Evolutionary conservation across 2,329 filamentous ascomycete species (phyloP).

Genomic region (Ophiostoma perfectum): DNA sequence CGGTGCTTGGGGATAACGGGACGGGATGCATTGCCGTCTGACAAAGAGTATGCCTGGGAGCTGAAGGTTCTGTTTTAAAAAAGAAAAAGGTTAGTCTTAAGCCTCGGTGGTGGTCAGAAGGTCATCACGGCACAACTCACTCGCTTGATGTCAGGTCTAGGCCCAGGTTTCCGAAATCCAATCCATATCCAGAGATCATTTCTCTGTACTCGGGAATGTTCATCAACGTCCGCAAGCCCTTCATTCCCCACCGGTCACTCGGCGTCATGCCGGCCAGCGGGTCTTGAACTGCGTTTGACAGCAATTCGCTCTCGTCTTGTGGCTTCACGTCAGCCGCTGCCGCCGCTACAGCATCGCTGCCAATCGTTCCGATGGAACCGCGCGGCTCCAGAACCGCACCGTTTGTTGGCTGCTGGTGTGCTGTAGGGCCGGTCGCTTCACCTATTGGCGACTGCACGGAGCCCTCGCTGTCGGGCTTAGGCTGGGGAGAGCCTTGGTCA

Average conservation of each 20-base stretch:
- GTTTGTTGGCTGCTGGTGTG: neutral
- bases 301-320: neutral
- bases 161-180: constrained; percentile 53
- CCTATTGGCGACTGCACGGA: constrained; percentile 33
- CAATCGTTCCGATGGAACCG: constrained; percentile 44
- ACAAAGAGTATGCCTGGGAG: constrained; percentile 56
- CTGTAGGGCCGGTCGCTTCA: constrained; percentile 14
- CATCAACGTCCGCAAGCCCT: constrained; percentile 58
- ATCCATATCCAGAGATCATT: constrained; percentile 54
- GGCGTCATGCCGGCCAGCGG: constrained; percentile 57
- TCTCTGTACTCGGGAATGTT: constrained; percentile 59
- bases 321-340: constrained; percentile 25
- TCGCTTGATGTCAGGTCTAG: constrained; percentile 54
- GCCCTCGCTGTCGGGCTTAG: constrained; percentile 43
- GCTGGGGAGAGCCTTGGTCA: constrained; percentile 45
- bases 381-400: constrained; percentile 32
- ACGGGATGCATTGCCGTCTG: constrained; percentile 54
- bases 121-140: constrained; percentile 34
- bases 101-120: constrained; percentile 29
- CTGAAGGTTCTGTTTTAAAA: constrained; percentile 41
- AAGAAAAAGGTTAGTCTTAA: neutral
- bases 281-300: constrained; percentile 30
- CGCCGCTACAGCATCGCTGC: neutral
- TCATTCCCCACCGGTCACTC: constrained; percentile 60
- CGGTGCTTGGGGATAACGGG: constrained; percentile 53